Evolutionary conservation across 139 green algal genomes (phyloP).

Genomic region (Haematococcus lacustris): DNA sequence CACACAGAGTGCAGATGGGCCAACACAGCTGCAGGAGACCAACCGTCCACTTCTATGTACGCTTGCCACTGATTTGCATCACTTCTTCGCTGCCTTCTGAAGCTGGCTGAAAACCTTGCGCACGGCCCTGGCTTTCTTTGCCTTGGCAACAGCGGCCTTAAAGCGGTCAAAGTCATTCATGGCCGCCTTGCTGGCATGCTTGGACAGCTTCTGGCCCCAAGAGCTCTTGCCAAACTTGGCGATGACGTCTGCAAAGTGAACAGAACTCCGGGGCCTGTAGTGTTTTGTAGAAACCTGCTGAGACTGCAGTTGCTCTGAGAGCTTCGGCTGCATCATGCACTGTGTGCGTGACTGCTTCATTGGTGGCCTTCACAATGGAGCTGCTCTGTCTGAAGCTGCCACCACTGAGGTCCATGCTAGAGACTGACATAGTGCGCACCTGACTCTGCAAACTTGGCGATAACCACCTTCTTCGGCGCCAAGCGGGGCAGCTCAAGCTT

Average conservation of each 20-base stretch:
- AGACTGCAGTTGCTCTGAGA: too few species aligned
- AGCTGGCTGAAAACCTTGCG: conserved; percentile 60
- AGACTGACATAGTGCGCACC: too few species aligned
- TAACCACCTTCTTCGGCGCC: conserved; percentile 84
- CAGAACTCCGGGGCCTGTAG: too few species aligned
- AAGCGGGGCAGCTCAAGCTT: conserved; percentile 85
- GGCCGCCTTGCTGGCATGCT: conserved; percentile 55
- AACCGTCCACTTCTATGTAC: not conserved
- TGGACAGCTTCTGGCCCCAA: conserved; percentile 87
- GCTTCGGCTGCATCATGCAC: too few species aligned
- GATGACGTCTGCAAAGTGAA: conserved; percentile 61
- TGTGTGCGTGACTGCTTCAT: too few species aligned
- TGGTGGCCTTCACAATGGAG: too few species aligned
- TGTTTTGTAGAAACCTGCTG: too few species aligned
- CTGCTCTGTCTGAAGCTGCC: too few species aligned
- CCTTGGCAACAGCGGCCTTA: conserved; percentile 58
- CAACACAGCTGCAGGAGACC: too few species aligned
- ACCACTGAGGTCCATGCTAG: too few species aligned
- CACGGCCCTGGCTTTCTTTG: conserved; percentile 41
- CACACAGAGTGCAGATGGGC: not conserved
- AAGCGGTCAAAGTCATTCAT: conserved; percentile 93
- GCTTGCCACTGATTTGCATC: not conserved
- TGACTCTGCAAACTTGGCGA: conserved; percentile 56
- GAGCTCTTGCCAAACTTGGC: conserved; percentile 76
- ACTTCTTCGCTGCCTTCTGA: conserved; percentile 48